phyloP scores from a whole-genome alignment of 352 stramenopile species.

The Phytophthora agathidicida region DNA sequence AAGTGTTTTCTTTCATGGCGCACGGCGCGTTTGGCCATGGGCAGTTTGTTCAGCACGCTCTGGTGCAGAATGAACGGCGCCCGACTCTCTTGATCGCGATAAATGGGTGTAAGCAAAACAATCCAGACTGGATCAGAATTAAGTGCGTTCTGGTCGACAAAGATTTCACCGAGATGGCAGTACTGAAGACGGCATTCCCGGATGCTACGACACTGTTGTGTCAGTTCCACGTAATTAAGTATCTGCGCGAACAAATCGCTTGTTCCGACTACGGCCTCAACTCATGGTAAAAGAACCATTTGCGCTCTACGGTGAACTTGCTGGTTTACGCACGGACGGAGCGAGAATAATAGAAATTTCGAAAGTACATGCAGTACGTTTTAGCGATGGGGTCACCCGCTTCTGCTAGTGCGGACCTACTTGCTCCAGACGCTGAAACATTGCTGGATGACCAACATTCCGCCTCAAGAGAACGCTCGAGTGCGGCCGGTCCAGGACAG shows the following conservation, averaged over 20 bases:
- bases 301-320: too few species aligned
- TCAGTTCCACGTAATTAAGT: constrained; percentile 42
- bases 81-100: constrained; percentile 9
- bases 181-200: constrained; percentile 16
- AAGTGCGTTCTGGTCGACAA: constrained; percentile 29
- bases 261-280: constrained; percentile 13
- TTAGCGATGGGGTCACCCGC: too few species aligned
- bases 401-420: too few species aligned
- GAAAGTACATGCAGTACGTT: too few species aligned
- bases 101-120: constrained; percentile 25
- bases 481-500: too few species aligned
- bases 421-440: too few species aligned
- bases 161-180: constrained; percentile 27
- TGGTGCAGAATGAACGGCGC: constrained; percentile 23
- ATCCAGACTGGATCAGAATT: constrained; percentile 15
- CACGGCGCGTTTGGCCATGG: constrained; percentile 23
- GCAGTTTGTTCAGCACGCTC: constrained; percentile 30
- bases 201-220: constrained; percentile 22
- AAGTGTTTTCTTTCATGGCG: constrained; percentile 27
- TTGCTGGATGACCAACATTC: too few species aligned
- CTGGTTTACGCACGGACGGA: too few species aligned
- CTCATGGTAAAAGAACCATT: constrained; percentile 1
- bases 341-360: too few species aligned
- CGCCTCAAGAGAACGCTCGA: too few species aligned
- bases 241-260: constrained; percentile 18